Evolutionary conservation across 345 rosid genomes (phyloP).

Genomic region (Eucalyptus microcorys): DNA sequence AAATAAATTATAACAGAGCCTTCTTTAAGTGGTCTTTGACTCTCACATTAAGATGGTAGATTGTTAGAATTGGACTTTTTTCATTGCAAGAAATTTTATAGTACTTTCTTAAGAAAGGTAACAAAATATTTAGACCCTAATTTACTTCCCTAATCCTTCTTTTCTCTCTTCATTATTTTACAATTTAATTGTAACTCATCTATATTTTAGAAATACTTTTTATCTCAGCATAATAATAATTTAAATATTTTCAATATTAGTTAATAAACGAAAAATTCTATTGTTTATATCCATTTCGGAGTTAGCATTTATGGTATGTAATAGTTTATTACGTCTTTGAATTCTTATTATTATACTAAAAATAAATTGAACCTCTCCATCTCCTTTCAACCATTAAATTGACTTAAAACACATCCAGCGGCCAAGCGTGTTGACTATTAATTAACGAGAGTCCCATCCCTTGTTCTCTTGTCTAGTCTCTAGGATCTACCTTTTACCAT

Average conservation of each 20-base stretch:
- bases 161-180: not conserved
- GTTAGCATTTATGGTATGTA: not conserved
- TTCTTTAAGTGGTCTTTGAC: not conserved
- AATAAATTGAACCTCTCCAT: not conserved
- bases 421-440: not conserved
- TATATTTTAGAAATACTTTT: not conserved
- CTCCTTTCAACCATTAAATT: not conserved
- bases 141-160: not conserved
- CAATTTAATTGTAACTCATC: not conserved
- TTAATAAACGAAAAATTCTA: not conserved
- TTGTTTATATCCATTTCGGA: not conserved
- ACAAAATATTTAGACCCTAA: not conserved
- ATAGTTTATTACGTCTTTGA: not conserved
- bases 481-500: not conserved
- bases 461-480: not conserved
- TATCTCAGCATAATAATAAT: not conserved
- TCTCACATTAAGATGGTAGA: not conserved
- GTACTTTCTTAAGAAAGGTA: not conserved
- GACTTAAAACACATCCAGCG: not conserved
- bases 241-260: not conserved
- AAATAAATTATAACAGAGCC: not conserved
- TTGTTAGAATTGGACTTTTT: not conserved
- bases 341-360: not conserved
- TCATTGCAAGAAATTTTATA: not conserved
- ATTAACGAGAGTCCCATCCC: not conserved